These are phyloP conservation scores for Aspergillus sclerotioniger DNA, from an alignment of 495 filamentous ascomycete species.

Conservation along the genomic window DNA sequence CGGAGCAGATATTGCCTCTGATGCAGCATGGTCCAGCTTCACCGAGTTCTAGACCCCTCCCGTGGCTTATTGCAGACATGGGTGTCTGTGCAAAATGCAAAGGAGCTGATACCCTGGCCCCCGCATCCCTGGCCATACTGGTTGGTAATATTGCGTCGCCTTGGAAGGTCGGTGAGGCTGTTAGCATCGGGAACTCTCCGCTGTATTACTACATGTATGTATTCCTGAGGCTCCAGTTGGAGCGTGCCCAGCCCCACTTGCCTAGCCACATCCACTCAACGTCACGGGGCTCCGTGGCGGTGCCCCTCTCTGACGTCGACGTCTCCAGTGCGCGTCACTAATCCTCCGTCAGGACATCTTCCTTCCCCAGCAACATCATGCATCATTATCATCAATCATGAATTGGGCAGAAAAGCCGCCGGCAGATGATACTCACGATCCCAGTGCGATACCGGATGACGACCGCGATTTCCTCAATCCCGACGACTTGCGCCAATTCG, in stretches of 20 bases:
- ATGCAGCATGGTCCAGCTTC: not conserved
- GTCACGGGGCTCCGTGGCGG: not conserved
- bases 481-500: conserved; percentile 50
- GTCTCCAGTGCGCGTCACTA: conserved; percentile 7
- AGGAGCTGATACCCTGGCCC: not conserved
- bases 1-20: not conserved
- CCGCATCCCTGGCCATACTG: not conserved
- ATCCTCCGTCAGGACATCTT: conserved; percentile 1
- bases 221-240: not conserved
- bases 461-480: conserved; percentile 64
- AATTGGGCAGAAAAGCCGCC: conserved; percentile 28
- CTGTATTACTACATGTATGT: not conserved
- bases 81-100: not conserved
- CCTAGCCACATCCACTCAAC: not conserved
- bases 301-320: conserved; percentile 10
- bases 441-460: conserved; percentile 56
- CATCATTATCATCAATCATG: conserved; percentile 33
- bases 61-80: not conserved
- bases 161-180: not conserved
- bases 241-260: no score
- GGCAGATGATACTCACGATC: conserved; percentile 35
- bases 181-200: not conserved
- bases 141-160: not conserved
- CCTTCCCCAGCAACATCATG: conserved; percentile 25
- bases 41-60: not conserved